Evolutionary conservation across 345 rosid genomes (phyloP).

Genomic region (Euphorbia lathyris): DNA sequence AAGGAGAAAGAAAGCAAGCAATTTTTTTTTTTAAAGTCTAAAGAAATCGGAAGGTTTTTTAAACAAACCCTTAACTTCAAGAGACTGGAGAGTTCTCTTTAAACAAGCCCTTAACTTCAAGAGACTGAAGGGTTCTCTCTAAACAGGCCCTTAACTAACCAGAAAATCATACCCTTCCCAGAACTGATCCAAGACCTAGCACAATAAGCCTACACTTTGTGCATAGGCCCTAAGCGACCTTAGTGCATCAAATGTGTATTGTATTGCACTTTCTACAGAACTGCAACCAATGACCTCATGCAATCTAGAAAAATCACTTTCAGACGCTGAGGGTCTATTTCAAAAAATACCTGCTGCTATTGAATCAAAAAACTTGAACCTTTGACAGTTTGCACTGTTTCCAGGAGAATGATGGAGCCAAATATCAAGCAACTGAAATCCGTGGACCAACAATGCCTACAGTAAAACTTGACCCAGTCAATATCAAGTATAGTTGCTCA

Average conservation of each 20-base stretch:
- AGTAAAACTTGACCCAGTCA: slow-evolving; percentile 18
- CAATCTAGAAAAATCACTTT: background rate
- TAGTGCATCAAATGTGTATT: background rate
- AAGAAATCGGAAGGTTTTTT: too few relatives aligned
- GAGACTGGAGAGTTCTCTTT: too few relatives aligned
- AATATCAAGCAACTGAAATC: slow-evolving; percentile 87
- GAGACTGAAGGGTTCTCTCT: too few relatives aligned
- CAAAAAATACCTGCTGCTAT: slow-evolving; percentile 60
- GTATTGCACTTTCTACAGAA: background rate
- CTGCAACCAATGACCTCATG: slow-evolving; percentile 1
- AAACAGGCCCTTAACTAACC: too few relatives aligned
- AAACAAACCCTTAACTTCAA: too few relatives aligned
- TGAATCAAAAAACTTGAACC: slow-evolving; percentile 58
- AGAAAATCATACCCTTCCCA: too few relatives aligned
- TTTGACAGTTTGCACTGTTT: slow-evolving; percentile 49
- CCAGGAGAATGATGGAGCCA: slow-evolving; percentile 78
- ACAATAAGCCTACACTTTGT: background rate
- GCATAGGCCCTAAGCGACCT: background rate
- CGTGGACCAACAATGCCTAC: slow-evolving; percentile 88
- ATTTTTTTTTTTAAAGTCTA: too few relatives aligned
- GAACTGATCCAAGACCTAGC: too few relatives aligned
- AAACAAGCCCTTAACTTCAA: too few relatives aligned
- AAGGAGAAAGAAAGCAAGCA: too few relatives aligned
- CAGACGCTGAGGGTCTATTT: background rate
- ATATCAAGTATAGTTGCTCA: background rate